These are phyloP conservation scores for Colletotrichum lentis DNA, from an alignment of 2,329 filamentous ascomycete genomes.

Conservation along the genomic window DNA sequence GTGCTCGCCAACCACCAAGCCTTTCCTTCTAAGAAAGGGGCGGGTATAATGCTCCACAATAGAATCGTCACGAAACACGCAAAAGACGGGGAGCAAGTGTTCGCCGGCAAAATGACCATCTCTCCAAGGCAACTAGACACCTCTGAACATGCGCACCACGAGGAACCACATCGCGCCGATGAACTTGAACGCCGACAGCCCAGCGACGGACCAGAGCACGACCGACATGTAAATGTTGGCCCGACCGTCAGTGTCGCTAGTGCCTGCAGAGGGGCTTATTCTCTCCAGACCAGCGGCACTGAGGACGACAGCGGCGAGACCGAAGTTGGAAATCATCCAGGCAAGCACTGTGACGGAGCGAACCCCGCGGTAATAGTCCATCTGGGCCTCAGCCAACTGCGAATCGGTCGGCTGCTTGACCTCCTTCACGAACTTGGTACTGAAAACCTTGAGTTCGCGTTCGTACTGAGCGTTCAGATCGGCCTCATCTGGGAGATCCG, in stretches of 20 bases:
- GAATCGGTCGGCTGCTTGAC: slow-evolving; percentile 65
- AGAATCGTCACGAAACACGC: slow-evolving; percentile 25
- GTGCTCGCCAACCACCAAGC: slow-evolving; percentile 36
- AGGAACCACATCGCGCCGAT: slow-evolving; percentile 91
- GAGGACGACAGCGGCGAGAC: slow-evolving; percentile 83
- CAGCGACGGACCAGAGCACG: slow-evolving; percentile 89
- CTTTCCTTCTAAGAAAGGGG: slow-evolving; percentile 15
- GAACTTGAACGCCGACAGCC: slow-evolving; percentile 84
- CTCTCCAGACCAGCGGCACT: slow-evolving; percentile 83
- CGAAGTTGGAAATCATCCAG: slow-evolving; percentile 98
- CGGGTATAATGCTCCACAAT: slow-evolving; percentile 37
- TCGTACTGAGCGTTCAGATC: slow-evolving; percentile 97
- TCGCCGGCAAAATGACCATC: neutral
- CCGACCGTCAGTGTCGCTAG: slow-evolving; percentile 59
- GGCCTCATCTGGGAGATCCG: slow-evolving; percentile 92
- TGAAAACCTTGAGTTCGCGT: slow-evolving; percentile 78
- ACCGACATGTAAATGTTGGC: slow-evolving; percentile 86
- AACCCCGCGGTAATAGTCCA: slow-evolving; percentile 98
- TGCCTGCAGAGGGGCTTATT: slow-evolving; percentile 58
- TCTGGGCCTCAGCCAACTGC: slow-evolving; percentile 79
- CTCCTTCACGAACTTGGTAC: slow-evolving; percentile 76
- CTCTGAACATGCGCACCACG: slow-evolving; percentile 84
- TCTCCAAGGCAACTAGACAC: slow-evolving; percentile 56
- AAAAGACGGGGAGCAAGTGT: slow-evolving; percentile 10
- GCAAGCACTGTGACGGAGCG: slow-evolving; percentile 88